Conservation (phyloP, 2,329 filamentous ascomycete genomes). For the Cladophialophora chaetospira region DNA sequence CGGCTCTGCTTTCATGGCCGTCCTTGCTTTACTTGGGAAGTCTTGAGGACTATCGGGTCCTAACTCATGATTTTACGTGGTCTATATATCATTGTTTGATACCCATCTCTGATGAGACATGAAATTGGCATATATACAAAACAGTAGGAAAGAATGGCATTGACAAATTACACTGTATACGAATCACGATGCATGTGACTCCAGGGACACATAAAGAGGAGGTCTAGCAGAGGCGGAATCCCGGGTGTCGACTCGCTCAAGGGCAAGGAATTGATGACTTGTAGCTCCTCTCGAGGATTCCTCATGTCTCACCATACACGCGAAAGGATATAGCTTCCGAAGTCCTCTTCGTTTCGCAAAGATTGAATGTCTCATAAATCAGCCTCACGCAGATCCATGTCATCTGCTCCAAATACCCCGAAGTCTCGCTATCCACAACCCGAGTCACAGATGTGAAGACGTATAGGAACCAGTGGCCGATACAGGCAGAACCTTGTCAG, state of each 20-base stretch:
- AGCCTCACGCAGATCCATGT: background rate
- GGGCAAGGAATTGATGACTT: no score
- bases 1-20: background rate
- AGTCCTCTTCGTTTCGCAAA: background rate
- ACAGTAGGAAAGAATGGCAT: background rate
- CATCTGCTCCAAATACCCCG: background rate
- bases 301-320: background rate
- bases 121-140: constrained; percentile 1
- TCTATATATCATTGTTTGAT: constrained; percentile 17
- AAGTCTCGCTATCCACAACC: background rate
- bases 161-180: background rate
- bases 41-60: background rate
- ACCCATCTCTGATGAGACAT: constrained; percentile 13
- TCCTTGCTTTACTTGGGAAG: background rate
- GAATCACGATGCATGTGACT: background rate
- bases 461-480: background rate
- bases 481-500: background rate
- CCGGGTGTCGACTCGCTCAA: no score
- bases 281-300: background rate
- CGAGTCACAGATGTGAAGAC: background rate
- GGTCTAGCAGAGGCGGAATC: no score
- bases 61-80: constrained; percentile 5
- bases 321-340: constrained; percentile 4
- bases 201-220: background rate
- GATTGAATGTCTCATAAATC: background rate